Percentiles rank a stretch among this genome's conserved stretches.
These are phyloP conservation scores for Solanum piurae DNA, from an alignment of 257 asterid species.

Conservation along the genomic window DNA sequence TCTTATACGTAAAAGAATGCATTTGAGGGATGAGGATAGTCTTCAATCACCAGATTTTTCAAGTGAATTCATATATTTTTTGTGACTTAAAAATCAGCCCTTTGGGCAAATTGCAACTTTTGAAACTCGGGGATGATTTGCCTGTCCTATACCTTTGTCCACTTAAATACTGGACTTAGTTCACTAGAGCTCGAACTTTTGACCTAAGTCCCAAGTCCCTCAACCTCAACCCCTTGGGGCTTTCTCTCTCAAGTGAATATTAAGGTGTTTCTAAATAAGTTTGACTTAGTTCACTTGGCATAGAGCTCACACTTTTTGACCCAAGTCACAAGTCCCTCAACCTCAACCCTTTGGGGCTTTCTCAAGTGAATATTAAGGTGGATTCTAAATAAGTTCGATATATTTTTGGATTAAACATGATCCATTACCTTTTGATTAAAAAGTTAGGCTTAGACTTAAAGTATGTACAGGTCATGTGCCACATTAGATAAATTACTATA, in stretches of 20 bases:
- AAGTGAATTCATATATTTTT: not conserved
- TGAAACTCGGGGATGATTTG: not conserved
- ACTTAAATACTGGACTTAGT: not conserved
- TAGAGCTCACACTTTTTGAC: not conserved
- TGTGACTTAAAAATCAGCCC: not conserved
- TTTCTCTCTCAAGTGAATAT: not conserved
- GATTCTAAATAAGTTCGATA: not conserved
- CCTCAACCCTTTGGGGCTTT: not conserved
- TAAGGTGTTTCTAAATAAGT: not conserved
- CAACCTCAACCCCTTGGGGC: not conserved
- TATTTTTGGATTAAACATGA: not conserved
- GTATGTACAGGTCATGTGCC: not conserved
- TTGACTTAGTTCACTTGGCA: not conserved
- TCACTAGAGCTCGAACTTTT: not conserved
- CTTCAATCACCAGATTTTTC: not conserved
- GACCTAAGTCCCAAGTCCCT: not conserved
- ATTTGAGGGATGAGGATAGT: not conserved
- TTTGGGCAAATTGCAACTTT: not conserved
- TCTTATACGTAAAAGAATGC: not conserved
- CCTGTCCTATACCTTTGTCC: not conserved
- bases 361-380: not conserved
- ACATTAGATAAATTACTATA: not conserved
- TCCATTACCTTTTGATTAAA: not conserved
- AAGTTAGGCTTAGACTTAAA: not conserved
- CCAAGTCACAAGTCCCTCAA: not conserved